phyloP scores from a whole-genome alignment of 129 eudicot genomes.

The Escallonia herrerae region DNA sequence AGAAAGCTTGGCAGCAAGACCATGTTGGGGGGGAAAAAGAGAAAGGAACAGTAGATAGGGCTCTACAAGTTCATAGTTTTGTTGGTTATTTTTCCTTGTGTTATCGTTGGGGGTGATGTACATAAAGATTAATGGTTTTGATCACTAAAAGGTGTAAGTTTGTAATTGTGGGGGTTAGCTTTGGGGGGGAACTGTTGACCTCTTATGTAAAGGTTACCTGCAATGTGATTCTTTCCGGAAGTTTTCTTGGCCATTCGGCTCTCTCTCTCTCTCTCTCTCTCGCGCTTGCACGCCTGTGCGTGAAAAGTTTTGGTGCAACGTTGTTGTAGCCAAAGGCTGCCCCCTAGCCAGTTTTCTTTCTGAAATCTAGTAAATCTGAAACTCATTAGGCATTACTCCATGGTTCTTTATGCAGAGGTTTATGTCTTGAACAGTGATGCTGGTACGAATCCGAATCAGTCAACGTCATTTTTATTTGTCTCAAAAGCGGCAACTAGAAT shows the following conservation, averaged over 20 bases:
- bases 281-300: no score
- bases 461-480: no score
- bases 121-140: constrained; percentile 49
- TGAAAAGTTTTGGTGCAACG: no score
- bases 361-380: no score
- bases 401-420: no score
- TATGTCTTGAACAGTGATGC: no score
- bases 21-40: constrained; percentile 20
- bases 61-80: not conserved
- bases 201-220: constrained; percentile 23
- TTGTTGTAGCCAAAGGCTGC: no score
- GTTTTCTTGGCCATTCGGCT: not conserved
- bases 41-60: constrained; percentile 32
- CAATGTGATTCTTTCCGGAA: constrained; percentile 35
- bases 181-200: constrained; percentile 35
- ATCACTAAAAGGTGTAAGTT: constrained; percentile 29
- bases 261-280: not conserved
- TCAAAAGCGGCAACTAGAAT: no score
- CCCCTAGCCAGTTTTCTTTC: no score
- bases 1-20: constrained; percentile 13
- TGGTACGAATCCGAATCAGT: no score
- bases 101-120: constrained; percentile 67
- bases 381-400: no score
- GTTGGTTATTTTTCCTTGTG: constrained; percentile 33
- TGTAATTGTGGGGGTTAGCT: constrained; percentile 51